Evolutionary conservation across 768 basidiomycete species (phyloP).

Genomic region (Hebeloma cylindrosporum): DNA sequence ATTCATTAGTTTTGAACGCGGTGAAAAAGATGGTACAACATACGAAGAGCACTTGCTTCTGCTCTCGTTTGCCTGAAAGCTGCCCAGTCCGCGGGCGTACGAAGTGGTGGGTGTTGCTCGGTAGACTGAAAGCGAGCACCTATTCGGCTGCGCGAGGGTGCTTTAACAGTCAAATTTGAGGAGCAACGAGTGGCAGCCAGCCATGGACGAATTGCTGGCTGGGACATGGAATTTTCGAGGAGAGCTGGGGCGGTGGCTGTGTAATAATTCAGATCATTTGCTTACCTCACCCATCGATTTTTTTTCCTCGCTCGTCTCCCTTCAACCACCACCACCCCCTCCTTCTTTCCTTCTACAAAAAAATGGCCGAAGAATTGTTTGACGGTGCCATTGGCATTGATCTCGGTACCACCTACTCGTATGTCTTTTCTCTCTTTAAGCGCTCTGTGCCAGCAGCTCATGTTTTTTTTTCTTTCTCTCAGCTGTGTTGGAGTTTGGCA

Average conservation of each 20-base stretch:
- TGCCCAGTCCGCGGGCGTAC: slow-evolving; percentile 63
- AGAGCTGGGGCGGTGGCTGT: slow-evolving; percentile 42
- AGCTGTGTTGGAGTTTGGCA: slow-evolving; percentile 99
- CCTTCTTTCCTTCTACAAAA: slow-evolving; percentile 42
- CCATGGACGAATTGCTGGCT: slow-evolving; percentile 37
- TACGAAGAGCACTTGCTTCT: slow-evolving; percentile 49
- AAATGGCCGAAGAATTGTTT: slow-evolving; percentile 84
- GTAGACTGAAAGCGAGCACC: slow-evolving; percentile 29
- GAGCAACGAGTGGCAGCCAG: slow-evolving; percentile 34
- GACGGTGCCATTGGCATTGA: slow-evolving; percentile 98
- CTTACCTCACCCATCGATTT: slow-evolving; percentile 62
- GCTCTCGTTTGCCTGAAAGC: slow-evolving; percentile 60
- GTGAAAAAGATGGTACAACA: slow-evolving; percentile 3
- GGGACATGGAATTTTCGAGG: slow-evolving; percentile 34
- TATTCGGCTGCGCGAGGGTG: slow-evolving; percentile 13
- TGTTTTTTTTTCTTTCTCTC: slow-evolving; percentile 20
- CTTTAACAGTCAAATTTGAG: slow-evolving; percentile 18
- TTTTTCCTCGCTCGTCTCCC: slow-evolving; percentile 43
- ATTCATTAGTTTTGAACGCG: slow-evolving; percentile 15
- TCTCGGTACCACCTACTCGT: slow-evolving; percentile 96
- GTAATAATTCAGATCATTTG: slow-evolving; percentile 36
- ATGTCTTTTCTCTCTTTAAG: slow-evolving; percentile 62
- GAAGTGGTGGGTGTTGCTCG: slow-evolving; percentile 29
- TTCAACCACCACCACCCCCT: slow-evolving; percentile 37
- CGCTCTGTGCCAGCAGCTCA: slow-evolving; percentile 47